These are phyloP conservation scores for Dicorynia guianensis DNA, from an alignment of 306 rosid species.

Conservation along the genomic window DNA sequence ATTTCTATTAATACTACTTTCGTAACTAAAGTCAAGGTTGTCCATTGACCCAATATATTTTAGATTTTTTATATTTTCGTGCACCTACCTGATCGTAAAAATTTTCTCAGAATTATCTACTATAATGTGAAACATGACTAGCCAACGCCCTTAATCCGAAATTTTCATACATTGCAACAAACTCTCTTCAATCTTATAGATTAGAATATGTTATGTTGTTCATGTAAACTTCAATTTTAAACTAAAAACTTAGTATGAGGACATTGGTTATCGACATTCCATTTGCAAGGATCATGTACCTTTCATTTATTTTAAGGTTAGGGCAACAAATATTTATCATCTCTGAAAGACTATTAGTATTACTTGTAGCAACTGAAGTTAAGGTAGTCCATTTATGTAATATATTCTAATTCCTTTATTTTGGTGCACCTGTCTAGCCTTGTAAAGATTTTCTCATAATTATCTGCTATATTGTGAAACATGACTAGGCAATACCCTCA, in stretches of 20 bases:
- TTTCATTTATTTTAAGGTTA: too few relatives aligned
- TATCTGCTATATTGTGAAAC: neutral
- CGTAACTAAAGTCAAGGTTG: constrained; percentile 24
- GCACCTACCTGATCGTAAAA: neutral
- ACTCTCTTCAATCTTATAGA: too few relatives aligned
- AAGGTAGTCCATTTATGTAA: constrained; percentile 17
- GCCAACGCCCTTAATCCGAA: too few relatives aligned
- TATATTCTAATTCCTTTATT: neutral
- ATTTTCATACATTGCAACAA: too few relatives aligned
- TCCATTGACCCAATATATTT: constrained; percentile 4
- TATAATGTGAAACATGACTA: too few relatives aligned
- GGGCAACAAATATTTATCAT: constrained; percentile 3
- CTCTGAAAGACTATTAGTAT: constrained; percentile 34
- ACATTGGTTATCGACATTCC: too few relatives aligned
- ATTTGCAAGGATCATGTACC: too few relatives aligned
- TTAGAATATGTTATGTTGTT: too few relatives aligned
- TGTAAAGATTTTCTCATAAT: neutral
- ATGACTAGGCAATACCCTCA: neutral
- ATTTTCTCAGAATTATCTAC: too few relatives aligned
- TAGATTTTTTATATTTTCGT: neutral
- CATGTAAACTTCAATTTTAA: too few relatives aligned
- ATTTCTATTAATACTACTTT: constrained; percentile 27
- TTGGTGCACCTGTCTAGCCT: neutral
- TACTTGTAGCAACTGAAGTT: constrained; percentile 12
- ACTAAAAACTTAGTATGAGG: too few relatives aligned